Evolutionary conservation across 2,329 filamentous ascomycete genomes (phyloP), one percentile per base, ranked within the genome.

Genomic region (Xylariaceae sp.): DNA sequence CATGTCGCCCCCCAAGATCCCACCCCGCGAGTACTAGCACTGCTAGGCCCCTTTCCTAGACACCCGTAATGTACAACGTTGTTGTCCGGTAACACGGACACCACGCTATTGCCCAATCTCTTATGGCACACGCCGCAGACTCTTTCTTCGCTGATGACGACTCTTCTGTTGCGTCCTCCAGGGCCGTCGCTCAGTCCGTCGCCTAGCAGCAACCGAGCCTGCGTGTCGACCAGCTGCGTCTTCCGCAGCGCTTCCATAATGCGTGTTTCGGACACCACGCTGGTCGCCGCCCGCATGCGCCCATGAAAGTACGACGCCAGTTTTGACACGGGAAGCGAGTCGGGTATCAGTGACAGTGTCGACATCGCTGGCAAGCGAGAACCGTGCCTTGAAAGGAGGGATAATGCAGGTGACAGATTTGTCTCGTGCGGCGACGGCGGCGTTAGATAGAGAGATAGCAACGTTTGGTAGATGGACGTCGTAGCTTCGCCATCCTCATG

Each of bases 41-140:
- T 71, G 68, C 66, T 70, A 66, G 58, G 71, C 1, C 48, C 48
- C 39, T 65, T 73, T n/a, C 75, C 77, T 67, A 89, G 78, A 75
- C 90, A 94, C 30, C 89, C 89, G 70, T 93, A 89, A 78, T 94
- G 90, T 62, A 94, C 88, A 13, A 92, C 89, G 30, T 80, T 82
- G 72, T 86, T 91, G 76, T 96, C 89, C 5, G 92, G 90, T 74
- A 94, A 82, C 10, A 97, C 92, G 47, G 92, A 88, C 61, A 97
- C 88, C 15, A 96, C 94, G 73, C 89, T 96, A 1, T 91, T 88
- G 1, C 92, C 93, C 65, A 99, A 83, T 65, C 94, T 81, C 79
- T 97, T 97, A 74, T 96, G 89, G 72, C 94, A 99, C 13, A 96
- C 90, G 10, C 89, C 87, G 72, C 94, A 99, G 57, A 96, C 88